phyloP scores from a whole-genome alignment of 73 alveolate genomes.

The Paramecium octaurelia region DNA sequence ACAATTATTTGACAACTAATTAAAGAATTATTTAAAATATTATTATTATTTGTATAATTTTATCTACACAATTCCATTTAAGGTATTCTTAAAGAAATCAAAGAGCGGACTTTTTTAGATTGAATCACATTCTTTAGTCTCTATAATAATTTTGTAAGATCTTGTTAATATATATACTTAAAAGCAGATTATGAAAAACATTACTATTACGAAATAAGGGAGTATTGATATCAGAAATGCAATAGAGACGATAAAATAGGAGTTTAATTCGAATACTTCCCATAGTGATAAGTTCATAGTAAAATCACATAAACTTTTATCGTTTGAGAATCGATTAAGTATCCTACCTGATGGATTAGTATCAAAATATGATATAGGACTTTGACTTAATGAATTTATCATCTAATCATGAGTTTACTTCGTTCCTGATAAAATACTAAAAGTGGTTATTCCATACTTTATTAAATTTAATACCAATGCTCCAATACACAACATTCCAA shows the following conservation, averaged over 20 bases:
- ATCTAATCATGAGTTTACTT: constrained; percentile 17
- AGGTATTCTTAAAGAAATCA: neutral
- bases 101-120: neutral
- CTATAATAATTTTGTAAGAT: neutral
- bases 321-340: constrained; percentile 65
- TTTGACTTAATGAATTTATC: neutral
- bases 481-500: neutral
- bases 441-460: neutral
- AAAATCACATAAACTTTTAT: constrained; percentile 26
- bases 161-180: neutral
- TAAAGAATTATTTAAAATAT: neutral
- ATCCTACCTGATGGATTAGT: constrained; percentile 72
- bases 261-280: neutral
- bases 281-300: neutral
- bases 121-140: neutral
- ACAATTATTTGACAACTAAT: neutral
- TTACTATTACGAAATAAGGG: neutral
- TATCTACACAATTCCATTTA: neutral
- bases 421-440: neutral
- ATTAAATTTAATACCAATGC: neutral
- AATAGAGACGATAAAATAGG: neutral
- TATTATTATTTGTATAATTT: neutral
- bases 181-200: neutral
- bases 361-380: constrained; percentile 67
- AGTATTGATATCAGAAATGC: neutral